Evolutionary conservation across 2,329 filamentous ascomycete species (phyloP), one percentile per base, ranked within the genome.

Genomic region (Phaeosphaeriaceae sp.): DNA sequence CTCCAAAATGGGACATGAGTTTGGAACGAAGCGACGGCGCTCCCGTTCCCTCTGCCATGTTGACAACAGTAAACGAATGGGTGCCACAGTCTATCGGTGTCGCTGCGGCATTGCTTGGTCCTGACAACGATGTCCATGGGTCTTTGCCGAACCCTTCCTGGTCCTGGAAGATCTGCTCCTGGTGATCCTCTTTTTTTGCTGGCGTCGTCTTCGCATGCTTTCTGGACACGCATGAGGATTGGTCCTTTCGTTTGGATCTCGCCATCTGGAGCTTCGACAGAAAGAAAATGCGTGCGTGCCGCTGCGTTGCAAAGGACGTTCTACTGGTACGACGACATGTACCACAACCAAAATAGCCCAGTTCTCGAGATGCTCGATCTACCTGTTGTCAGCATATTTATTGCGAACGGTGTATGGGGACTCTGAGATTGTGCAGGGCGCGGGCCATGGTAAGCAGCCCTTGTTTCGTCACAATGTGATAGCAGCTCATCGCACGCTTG

Each of bases 191-290:
- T 19, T 27, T 53, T 31, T 47, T 33, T 20, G 19, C 27, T 36
- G 42, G 44, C 21, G 50, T 48, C 19, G 48, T 11, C 24, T 20
- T 55, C 15, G 46, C 44, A 10, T 51, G 47, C 33, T 41, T 48
- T 7, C 40, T 45, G 24, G 13, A 25, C 31, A 50, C 36, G 36
- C 50, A 31, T 36, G 52, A 44, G 41, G n/a, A 4, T 15, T 7
- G 31, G 25, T 51, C 36, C 7, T 40, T 52, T 40, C 48, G n/a
- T 33, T 45, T 60, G 11, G 27, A 44, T 52, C 36, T 62, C 41
- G 55, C 55, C 62, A 65, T 65, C 17, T 45, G 41, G 33, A 44
- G 41, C 25, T 60, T 53, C 54, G 58, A 45, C 52, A 11, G 7
- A 7, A 13, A 36, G 31, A 13, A 36, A 7, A 36, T 31, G 31